Evolutionary conservation across 1,284 basidiomycete genomes (phyloP), one percentile per base, ranked within the genome.

Genomic region (Melampsora americana): DNA sequence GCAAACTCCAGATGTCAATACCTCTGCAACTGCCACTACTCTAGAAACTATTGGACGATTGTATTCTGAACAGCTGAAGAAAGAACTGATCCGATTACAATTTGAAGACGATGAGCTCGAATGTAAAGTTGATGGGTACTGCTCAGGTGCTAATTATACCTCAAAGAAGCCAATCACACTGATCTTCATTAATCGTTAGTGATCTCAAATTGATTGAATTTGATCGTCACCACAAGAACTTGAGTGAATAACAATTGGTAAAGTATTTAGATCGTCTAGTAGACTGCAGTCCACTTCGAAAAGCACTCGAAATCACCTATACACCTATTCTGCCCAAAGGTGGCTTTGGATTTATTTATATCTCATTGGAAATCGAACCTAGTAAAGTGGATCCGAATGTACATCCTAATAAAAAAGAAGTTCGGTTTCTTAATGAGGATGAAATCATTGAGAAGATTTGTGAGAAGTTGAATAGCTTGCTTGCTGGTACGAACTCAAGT

Each of bases 161-260:
- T 90, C 88, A 4, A 95, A 95, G 83, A 93, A 92, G 81, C 89
- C 86, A 69, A 86, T 89, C 0, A 91, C 95, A 80, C 84, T 99
- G 0, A 86, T 97, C n/a, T 99, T 99, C 83, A 98, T 99, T 82
- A 99, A 99, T 81, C 90, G 95, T 96, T 79, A 78, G 91, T 85
- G 5, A 48, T 20, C 26, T 23, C 18, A 26, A 28, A 26, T 28
- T n/a, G 44, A 14, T 48, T n/a, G n/a, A n/a, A n/a, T n/a, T n/a
- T n/a, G n/a, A n/a, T n/a, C 20, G 59, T 59, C 16, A 18, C 16
- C 12, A n/a, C 12, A 68, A 53, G 18, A 20, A 64, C 35, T 0
- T 26, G 20, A 53, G 4, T 20, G 6, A 46, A 68, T 26, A 18
- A 60, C 50, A 28, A 56, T 42, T 46, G 18, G 30, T 14, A 23